Base-by-base conservation (phyloP, 1,284 basidiomycete genomes). In the Laetiporus sulphureus region DNA sequence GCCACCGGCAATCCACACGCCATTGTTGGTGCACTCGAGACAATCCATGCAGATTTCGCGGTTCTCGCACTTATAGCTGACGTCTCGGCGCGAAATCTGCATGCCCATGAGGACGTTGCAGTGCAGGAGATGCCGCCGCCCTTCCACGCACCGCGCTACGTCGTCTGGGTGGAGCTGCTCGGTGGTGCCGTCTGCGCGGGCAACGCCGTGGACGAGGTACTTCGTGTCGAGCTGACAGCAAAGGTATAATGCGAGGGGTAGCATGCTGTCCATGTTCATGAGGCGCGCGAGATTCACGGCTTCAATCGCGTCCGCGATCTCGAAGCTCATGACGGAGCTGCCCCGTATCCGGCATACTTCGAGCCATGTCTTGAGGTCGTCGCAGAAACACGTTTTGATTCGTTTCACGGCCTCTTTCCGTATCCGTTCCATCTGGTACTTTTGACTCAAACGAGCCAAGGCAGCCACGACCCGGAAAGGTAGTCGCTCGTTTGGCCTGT, bases 391-490 rank as follows among this genome's bases (percentile, higher is more conserved):
- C 24, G 46, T 41, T 36, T 54, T 47, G 34, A 56, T 38, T 33
- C 46, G 48, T 32, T 42, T 42, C 36, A 54, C 41, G n/a, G 51
- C 47, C 19, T 42, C 47, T 7, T 49, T 22, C 34, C 48, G 47
- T 10, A 56, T 33, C 33, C 45, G 46, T n/a, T 46, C 46, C 38
- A 53, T 51, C 30, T 54, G 48, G 41, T 56, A 56, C 29, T 56
- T 56, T 42, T 56, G 49, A 5, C 49, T 47, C 40, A 55, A 47
- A 30, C 51, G 53, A 31, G 53, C 19, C 35, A 52, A 44, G 12
- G 53, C 51, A 32, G 49, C 53, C 34, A 53, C 47, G 32, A 50
- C 50, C n/a, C n/a, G n/a, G n/a, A 38, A 32, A 13, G 18, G 15
- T 4, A 27, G 8, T 15, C 18, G 33, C 12, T 24, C 33, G 10